Base-by-base conservation (phyloP, 176 grass and related monocot genomes). In the Poa pratensis region DNA sequence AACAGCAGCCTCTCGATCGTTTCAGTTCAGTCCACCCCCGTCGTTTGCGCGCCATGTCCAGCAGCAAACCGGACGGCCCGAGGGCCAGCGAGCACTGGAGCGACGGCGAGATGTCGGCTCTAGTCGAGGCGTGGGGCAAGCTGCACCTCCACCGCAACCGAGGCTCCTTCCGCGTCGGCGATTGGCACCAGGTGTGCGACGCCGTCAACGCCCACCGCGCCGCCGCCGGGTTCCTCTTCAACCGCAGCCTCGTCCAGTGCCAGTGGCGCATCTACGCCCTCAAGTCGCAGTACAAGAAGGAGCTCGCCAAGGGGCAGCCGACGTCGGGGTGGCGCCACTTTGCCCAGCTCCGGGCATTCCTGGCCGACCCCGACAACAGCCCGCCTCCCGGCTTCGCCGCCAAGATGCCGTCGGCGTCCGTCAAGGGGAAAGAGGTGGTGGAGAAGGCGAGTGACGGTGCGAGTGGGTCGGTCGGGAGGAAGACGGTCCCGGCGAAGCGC, bases 81-180 rank as follows among this genome's bases (percentile, higher is more conserved):
- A 2, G 9, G 10, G 7, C 45, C 7, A 3, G 30, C 30, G 30
- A 3, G 2, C 30, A 32, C 30, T 91, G 82, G 90, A 88, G 78
- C 77, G 86, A 91, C 46, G 82, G 82, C 55, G 86, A 86, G 73
- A 88, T 83, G 23, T 24, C 64, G 16, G 30, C 28, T 0, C 79
- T 88, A 3, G 73, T 92, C n/a, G 86, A 73, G 71, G 57, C 78
- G 5, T 88, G 90, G 90, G 90, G 78, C 27, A 18, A n/a, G 8
- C 5, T n/a, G 42, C 3, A 63, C 71, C 71, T 34, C 62, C 11
- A 5, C 22, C 71, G 88, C 71, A 18, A 0, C 14, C 27, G 26
- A 1, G 7, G 40, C 6, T 2, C 0, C 43, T 42, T 86, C 78
- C 0, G 0, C 53, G 16, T 17, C 3, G 1, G 52, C 11, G 78